Conservation (phyloP, 2,329 filamentous ascomycete species). For the Sphaerulina vaccinii region DNA sequence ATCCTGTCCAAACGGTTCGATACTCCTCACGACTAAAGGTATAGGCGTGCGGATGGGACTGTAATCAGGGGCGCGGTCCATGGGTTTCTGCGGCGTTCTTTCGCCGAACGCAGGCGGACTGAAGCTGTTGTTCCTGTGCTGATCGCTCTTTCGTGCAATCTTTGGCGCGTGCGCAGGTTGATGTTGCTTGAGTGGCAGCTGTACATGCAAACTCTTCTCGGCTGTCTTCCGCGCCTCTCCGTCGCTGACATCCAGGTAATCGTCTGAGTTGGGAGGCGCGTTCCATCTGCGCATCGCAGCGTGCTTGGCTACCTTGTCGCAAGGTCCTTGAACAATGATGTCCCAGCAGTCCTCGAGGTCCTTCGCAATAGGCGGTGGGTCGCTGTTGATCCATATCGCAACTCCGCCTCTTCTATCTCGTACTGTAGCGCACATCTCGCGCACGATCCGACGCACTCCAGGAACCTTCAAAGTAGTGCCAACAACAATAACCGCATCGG, state of each 20-base stretch:
- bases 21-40: constrained; percentile 27
- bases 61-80: constrained; percentile 22
- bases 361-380: constrained; percentile 74
- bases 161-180: constrained; percentile 18
- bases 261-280: constrained; percentile 42
- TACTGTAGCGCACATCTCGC: constrained; percentile 87
- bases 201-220: constrained; percentile 32
- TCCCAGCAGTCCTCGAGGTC: constrained; percentile 95
- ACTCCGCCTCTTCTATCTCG: constrained; percentile 71
- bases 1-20: constrained; percentile 24
- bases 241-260: constrained; percentile 48
- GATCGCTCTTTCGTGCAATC: constrained; percentile 21
- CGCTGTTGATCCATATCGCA: constrained; percentile 92
- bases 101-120: constrained; percentile 26
- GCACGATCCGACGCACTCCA: constrained; percentile 82
- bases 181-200: constrained; percentile 16
- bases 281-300: constrained; percentile 62
- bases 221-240: constrained; percentile 44
- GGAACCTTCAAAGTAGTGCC: constrained; percentile 95
- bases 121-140: constrained; percentile 37
- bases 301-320: constrained; percentile 79
- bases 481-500: constrained; percentile 90
- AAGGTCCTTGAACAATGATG: constrained; percentile 79
- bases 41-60: constrained; percentile 22
- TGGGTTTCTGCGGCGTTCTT: constrained; percentile 22